Evolutionary conservation across 116 monocot genomes (phyloP), one percentile per base, ranked within the genome.

Genomic region (Iris pallida): DNA sequence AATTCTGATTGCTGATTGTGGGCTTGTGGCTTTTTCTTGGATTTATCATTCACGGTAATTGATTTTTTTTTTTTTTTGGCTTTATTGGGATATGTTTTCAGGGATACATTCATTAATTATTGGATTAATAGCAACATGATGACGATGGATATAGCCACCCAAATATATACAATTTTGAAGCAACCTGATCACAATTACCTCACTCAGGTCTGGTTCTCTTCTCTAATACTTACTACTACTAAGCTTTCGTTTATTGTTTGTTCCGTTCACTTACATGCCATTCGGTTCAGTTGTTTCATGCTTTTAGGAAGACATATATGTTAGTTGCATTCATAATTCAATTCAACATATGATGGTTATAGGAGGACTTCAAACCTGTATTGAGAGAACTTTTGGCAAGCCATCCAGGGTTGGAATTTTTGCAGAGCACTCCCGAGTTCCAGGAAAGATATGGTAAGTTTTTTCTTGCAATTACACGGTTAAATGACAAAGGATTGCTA

Each of bases 81-180:
- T n/a, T 12, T 63, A 10, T 67, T 53, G 54, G 82, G 18, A 48
- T 71, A 19, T 64, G 56, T 45, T 73, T 76, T 9, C 58, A 96
- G 96, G 85, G 80, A 96, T 71, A 74, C 78, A 45, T 96, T 96
- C 75, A 63, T 96, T 69, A 79, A 81, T 51, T 96, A 92, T 76
- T 96, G 96, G 96, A 62, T 96, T n/a, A 81, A 83, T 63, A 79
- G 73, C 78, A 96, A 96, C 63, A 77, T 84, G 78, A 89, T 96
- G 85, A 85, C 83, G 45, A 83, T 75, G 87, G 96, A 96, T 76
- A 77, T 66, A 45, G 84, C 89, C 66, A 87, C 70, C 11, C 92
- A 89, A 67, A 82, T 89, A 73, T 96, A 81, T 78, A 83, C 42
- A 49, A 89, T 96, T 60, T 70, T 92, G 77, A 96, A 87, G 68